Evolutionary conservation across 2,329 filamentous ascomycete genomes (phyloP).

Genomic region (Pseudocercospora pini-densiflorae): DNA sequence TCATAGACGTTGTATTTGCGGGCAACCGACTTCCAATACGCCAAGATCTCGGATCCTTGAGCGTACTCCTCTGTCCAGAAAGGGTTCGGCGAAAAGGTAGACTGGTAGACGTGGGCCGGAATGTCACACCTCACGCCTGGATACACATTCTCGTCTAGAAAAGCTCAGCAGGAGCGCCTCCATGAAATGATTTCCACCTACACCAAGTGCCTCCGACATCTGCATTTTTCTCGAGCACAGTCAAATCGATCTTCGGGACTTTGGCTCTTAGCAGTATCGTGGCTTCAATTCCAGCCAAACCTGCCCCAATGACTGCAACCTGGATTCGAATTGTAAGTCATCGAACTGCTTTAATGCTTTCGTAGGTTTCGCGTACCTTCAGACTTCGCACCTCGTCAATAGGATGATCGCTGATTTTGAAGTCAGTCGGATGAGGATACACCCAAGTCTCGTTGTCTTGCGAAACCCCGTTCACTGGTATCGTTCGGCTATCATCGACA

Average conservation of each 20-base stretch:
- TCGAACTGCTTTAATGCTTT: neutral
- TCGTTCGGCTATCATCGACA: constrained; percentile 7
- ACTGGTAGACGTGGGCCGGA: constrained; percentile 72
- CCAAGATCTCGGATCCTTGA: constrained; percentile 66
- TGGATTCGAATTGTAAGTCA: constrained; percentile 30
- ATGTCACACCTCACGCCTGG: constrained; percentile 62
- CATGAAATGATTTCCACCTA: constrained; percentile 30
- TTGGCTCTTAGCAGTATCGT: constrained; percentile 64
- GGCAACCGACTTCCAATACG: constrained; percentile 68
- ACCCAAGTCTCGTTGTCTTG: neutral
- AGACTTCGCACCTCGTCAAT: constrained; percentile 35
- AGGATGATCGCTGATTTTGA: constrained; percentile 35
- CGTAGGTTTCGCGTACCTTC: constrained; percentile 22
- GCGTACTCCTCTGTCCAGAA: constrained; percentile 73
- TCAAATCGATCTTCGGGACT: constrained; percentile 68
- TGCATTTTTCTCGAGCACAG: constrained; percentile 69
- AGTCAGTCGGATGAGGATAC: constrained; percentile 33
- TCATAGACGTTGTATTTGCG: constrained; percentile 68
- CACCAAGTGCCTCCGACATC: constrained; percentile 61
- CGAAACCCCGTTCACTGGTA: neutral
- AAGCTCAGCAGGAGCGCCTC: neutral
- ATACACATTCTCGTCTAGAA: constrained; percentile 29
- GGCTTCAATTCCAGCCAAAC: constrained; percentile 60
- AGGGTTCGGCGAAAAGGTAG: constrained; percentile 68
- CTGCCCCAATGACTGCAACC: constrained; percentile 68